Conservation (phyloP, 1,284 basidiomycete species). For the Ganoderma multipileum region DNA sequence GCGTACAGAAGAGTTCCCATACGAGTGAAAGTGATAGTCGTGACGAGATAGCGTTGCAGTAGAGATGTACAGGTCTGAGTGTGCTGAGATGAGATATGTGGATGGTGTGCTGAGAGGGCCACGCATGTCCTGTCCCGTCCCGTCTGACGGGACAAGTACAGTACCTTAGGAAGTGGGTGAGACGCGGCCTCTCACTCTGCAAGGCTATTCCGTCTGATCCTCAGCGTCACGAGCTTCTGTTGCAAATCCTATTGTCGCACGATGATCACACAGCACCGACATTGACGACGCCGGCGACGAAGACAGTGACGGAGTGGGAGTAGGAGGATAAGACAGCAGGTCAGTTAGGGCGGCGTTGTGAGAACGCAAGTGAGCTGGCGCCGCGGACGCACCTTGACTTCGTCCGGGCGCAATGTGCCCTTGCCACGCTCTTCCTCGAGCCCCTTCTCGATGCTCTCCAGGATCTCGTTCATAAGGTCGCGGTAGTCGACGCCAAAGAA, state of each 20-base stretch:
- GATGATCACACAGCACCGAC: conserved; percentile 15
- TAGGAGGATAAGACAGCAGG: neutral
- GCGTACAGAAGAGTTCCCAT: conserved; percentile 13
- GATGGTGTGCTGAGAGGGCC: neutral
- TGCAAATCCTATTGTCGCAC: conserved; percentile 59
- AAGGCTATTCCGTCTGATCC: conserved; percentile 48
- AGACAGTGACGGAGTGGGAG: neutral
- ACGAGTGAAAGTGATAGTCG: conserved; percentile 14
- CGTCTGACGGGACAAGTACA: neutral
- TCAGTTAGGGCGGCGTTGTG: neutral
- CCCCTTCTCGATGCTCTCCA: conserved; percentile 80
- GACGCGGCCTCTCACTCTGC: conserved; percentile 23
- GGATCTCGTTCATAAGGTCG: conserved; percentile 73
- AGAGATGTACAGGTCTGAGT: conserved; percentile 15
- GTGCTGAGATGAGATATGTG: neutral
- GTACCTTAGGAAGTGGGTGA: neutral
- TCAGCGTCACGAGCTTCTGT: conserved; percentile 64
- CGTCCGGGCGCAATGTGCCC: conserved; percentile 68
- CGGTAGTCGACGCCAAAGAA: conserved; percentile 87
- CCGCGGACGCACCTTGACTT: conserved; percentile 64
- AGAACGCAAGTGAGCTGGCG: neutral
- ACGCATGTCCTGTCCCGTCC: neutral
- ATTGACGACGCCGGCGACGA: neutral
- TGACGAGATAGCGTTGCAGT: conserved; percentile 11
- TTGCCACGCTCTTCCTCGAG: conserved; percentile 69